A percentile compares a stretch with the other conserved stretches of the same genome.
These are phyloP conservation scores for Pseudotsuga menziesii DNA, from an alignment of 75 land plant species.

Conservation along the genomic window DNA sequence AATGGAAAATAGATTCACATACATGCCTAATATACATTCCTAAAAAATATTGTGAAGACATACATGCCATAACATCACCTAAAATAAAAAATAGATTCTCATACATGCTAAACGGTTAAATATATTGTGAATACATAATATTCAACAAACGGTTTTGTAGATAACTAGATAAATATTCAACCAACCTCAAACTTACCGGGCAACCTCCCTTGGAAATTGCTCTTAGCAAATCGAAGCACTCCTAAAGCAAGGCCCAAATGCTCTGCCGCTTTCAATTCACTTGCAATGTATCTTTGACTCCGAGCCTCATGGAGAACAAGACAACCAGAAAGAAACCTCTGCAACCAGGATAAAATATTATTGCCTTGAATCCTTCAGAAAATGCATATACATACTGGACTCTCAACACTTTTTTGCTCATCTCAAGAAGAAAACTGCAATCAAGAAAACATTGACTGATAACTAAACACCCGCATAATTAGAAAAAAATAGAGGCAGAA, in stretches of 20 bases:
- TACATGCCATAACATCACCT: conserved; percentile 28
- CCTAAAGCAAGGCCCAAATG: conserved; percentile 58
- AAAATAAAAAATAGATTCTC: neutral
- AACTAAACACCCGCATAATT: neutral
- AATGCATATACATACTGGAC: neutral
- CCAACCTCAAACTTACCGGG: conserved; percentile 29
- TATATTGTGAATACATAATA: too few species aligned
- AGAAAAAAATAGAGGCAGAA: too few species aligned
- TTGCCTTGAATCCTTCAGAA: neutral
- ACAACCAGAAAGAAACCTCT: conserved; percentile 56
- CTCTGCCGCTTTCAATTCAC: conserved; percentile 27
- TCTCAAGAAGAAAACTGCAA: neutral
- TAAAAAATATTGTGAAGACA: too few species aligned
- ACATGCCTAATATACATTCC: too few species aligned
- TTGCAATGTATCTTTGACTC: conserved; percentile 56
- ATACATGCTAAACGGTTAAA: neutral
- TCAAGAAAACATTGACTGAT: neutral
- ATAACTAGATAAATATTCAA: too few species aligned
- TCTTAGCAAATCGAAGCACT: conserved; percentile 45
- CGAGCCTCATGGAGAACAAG: conserved; percentile 53
- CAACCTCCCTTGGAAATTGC: conserved; percentile 29
- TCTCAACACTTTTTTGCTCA: neutral
- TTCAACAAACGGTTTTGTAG: too few species aligned
- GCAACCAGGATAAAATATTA: conserved; percentile 14
- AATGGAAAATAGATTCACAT: neutral